These are phyloP conservation scores for Trichoderma semiorbis DNA, from an alignment of 2,329 filamentous ascomycete genomes.

Conservation along the genomic window DNA sequence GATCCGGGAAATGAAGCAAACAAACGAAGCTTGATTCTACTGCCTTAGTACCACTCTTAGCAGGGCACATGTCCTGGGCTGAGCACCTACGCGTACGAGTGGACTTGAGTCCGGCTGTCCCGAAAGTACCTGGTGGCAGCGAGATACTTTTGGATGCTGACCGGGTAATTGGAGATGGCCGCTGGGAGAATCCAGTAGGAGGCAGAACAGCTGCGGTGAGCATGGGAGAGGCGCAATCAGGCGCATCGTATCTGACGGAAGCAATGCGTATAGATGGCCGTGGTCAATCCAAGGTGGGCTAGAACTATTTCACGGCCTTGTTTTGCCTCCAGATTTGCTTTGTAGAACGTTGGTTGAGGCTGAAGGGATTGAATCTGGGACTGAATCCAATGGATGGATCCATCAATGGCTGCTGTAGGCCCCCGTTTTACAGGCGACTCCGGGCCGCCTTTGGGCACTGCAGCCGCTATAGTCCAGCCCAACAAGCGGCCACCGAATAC, in stretches of 20 bases:
- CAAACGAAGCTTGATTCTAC: neutral
- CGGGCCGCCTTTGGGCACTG: neutral
- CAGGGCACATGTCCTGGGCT: neutral
- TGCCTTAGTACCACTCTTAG: neutral
- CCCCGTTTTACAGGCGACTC: neutral
- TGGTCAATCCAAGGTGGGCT: neutral
- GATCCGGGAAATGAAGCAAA: neutral
- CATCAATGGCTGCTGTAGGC: neutral
- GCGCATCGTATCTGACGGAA: neutral
- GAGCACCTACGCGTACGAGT: constrained; percentile 8
- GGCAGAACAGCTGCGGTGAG: neutral
- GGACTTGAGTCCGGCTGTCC: constrained; percentile 13
- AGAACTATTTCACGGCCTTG: neutral
- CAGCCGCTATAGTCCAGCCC: neutral
- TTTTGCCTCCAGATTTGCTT: neutral
- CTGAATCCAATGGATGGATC: neutral
- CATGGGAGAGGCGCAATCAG: neutral
- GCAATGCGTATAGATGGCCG: neutral
- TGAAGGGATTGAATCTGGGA: neutral
- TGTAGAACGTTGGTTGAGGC: neutral
- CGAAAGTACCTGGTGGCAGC: neutral
- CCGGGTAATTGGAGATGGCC: neutral
- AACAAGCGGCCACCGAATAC: neutral
- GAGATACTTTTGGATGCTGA: constrained; percentile 9
- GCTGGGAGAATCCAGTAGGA: neutral